A percentile compares a stretch with the other conserved stretches of the same genome.
Evolutionary conservation across 1,139 yeast genomes (phyloP).

Genomic region (Hemisphaericaspora xylanilytica): DNA sequence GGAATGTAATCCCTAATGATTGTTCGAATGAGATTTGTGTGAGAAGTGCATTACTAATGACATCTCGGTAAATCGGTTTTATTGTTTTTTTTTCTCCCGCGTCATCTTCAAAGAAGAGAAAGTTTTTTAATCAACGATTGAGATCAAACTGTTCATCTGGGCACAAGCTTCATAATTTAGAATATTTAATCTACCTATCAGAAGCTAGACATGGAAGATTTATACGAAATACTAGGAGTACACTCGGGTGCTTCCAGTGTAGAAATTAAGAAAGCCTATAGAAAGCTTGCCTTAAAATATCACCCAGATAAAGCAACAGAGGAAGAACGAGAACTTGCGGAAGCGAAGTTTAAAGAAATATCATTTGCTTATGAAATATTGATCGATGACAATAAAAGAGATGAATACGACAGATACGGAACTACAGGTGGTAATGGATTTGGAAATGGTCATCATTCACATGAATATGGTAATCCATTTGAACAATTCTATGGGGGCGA

Average conservation of each 20-base stretch:
- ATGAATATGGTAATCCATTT: constrained; percentile 39
- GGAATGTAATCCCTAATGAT: too few relatives aligned
- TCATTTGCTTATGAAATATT: constrained; percentile 76
- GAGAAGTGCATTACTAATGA: too few relatives aligned
- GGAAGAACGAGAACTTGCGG: constrained; percentile 64
- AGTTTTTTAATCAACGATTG: too few relatives aligned
- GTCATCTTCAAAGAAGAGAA: neutral
- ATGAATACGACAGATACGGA: constrained; percentile 59
- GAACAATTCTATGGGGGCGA: constrained; percentile 36
- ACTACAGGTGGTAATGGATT: constrained; percentile 22
- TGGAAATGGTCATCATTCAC: constrained; percentile 13
- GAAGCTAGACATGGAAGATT: constrained; percentile 25
- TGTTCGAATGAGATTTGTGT: too few relatives aligned
- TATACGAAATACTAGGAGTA: constrained; percentile 70
- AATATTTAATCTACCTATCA: too few relatives aligned
- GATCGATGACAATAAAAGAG: constrained; percentile 58
- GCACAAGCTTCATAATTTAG: too few relatives aligned
- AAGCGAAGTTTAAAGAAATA: constrained; percentile 69
- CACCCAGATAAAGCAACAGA: constrained; percentile 84
- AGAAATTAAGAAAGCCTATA: constrained; percentile 76
- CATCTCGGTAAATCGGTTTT: too few relatives aligned
- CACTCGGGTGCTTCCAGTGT: constrained; percentile 56
- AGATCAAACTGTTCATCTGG: too few relatives aligned
- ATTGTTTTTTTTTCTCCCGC: too few relatives aligned
- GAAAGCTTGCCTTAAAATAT: constrained; percentile 65